These are phyloP conservation scores for Larix sibirica DNA, from an alignment of 83 land plant genomes.

Conservation along the genomic window DNA sequence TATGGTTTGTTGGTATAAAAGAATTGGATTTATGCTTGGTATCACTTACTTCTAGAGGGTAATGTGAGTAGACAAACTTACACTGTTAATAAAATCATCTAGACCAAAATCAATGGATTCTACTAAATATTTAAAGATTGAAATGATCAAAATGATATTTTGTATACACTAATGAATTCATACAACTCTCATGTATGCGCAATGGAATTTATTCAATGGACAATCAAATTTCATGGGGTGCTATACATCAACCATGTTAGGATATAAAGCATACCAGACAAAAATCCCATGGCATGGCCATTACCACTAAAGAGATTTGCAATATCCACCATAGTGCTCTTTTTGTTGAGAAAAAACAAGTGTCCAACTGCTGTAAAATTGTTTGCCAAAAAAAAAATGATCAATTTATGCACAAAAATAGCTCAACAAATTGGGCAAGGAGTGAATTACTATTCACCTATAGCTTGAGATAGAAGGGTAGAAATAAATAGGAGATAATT, in stretches of 20 bases:
- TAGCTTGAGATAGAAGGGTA: neutral
- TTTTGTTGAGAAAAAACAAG: neutral
- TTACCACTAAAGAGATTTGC: neutral
- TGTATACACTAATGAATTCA: neutral
- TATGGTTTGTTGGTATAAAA: too few species aligned
- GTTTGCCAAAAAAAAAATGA: neutral
- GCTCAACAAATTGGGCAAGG: neutral
- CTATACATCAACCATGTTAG: neutral
- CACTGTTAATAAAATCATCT: too few species aligned
- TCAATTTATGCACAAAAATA: neutral
- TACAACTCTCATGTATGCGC: neutral
- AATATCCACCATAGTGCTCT: neutral
- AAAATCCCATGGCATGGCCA: neutral
- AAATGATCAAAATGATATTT: neutral
- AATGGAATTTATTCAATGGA: neutral
- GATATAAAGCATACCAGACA: neutral
- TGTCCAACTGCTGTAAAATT: too few species aligned
- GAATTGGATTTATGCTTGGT: too few species aligned
- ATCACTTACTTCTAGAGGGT: too few species aligned
- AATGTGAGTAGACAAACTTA: too few species aligned
- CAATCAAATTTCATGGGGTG: constrained; percentile 1
- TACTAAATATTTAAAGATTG: too few species aligned
- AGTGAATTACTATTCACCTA: neutral
- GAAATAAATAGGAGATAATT: too few species aligned
- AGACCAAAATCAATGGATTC: too few species aligned